Evolutionary conservation across 2,329 filamentous ascomycete genomes (phyloP), one percentile per base, ranked within the genome.

Genomic region (Cercospora canescens): DNA sequence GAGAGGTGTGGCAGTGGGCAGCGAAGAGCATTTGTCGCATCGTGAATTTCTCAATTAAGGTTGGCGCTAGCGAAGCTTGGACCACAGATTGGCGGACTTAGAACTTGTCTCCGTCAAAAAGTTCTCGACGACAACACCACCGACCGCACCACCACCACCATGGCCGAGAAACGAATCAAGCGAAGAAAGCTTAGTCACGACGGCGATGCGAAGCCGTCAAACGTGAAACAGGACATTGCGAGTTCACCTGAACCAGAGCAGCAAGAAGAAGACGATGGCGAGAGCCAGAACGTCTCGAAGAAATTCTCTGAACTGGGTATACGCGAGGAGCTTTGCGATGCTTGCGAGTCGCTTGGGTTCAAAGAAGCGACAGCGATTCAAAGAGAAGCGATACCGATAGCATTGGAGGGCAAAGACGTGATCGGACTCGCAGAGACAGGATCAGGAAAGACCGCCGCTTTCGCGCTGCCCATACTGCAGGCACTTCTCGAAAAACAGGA

Each of bases 351-450:
- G 0, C 85, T 98, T 61, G 91, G 91, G 69, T 99, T 93, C 85
- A 96, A 90, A 74, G 80, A 86, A 30, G 92, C 95, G 0, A 99
- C 94, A 1, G 90, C 94, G 0, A 98, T 99, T 70, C 95, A 97
- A 79, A 85, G 86, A 60, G 87, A 96, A 78, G 86, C 93, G 0
- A 96, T 98, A 72, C 94, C 94, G 4, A 76, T 88, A 4, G 94
- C 94, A 37, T 84, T 97, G 4, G 81, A 91, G 74, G 89, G 91
- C 60, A 88, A 93, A 74, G 95, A 98, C 78, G 84, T 98, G 35
- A 97, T 99, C 72, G 95, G 94, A 48, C 85, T 98, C 60, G 95
- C 95, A 34, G 94, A 99, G 80, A 99, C 95, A 0, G 95, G 95
- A 72, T 93, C 89, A 76, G 95, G 95, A 80, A 99, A 98, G 83